Base-by-base conservation (phyloP, 352 stramenopile genomes). In the Phytophthora boehmeriae region DNA sequence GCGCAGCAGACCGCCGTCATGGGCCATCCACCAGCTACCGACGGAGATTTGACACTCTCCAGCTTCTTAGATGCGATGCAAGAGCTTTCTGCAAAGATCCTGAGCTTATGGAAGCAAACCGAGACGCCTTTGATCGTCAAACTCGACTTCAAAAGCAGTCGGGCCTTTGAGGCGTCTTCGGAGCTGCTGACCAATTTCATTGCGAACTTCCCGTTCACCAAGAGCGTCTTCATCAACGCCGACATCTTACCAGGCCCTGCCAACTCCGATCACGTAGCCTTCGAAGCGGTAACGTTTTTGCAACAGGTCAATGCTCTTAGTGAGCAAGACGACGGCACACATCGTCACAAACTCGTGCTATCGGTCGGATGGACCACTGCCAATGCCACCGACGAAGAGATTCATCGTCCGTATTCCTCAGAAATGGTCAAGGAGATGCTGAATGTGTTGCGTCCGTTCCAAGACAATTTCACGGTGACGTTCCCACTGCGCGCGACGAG, bases 331-430 rank as follows among this genome's bases (percentile, higher is more conserved):
- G 58, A 44, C 5, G 65, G 63, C 0, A 49, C 59, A 25, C 73
- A 88, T 46, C 47, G 70, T 4, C 57, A 88, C 48, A 92, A 90
- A 67, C 65, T 90, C 34, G 83, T 92, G 44, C 68, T 92, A 4
- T 92, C 83, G 1, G 72, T 92, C 0, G 83, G 83, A 2, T 92
- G 83, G 83, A 92, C 83, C 1, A 90, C 80, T 1, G 76, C 71
- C 19, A 89, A 89, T 39, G 50, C 42, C 19, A 82, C 66, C 4
- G 68, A 84, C 8, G 76, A 88, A 45, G 80, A 89, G 48, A 75
- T 75, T 10, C 49, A 73, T 41, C 76, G 76, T n/a, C 59, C 63
- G 41, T 90, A 93, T 51, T 71, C 75, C 14, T 28, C 60, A 1
- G 66, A 45, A 2, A 93, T 90, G 81, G 56, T 90, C 17, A 64